Base-by-base conservation (phyloP, 352 stramenopile genomes). In the Phytophthora lateralis region DNA sequence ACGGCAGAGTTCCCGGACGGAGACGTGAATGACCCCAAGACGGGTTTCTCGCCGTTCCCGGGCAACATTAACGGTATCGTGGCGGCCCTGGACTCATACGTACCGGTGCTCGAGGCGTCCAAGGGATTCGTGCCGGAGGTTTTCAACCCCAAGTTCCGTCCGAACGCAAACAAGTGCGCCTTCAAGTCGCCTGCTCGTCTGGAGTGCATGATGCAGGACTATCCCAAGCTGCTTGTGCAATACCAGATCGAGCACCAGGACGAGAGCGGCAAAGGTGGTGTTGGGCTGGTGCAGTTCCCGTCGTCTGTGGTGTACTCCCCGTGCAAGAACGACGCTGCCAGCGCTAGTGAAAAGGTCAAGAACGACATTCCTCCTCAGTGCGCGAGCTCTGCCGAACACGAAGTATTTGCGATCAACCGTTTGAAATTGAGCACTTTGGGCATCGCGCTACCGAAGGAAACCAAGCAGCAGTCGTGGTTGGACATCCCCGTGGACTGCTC, bases 171-270 rank as follows among this genome's bases (percentile, higher is more conserved):
- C 42, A 72, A 65, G 42, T 60, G 57, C n/a, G 62, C 68, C 2
- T 90, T 90, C 67, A 89, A 85, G 51, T 80, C 76, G 0, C 82
- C 82, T 3, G 81, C 82, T 6, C 78, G 82, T 32, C 71, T 90
- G 12, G 82, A 91, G 47, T 90, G 82, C 58, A 91, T 91, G 82
- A 88, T 91, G 80, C 82, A 91, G 49, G 82, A 91, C 52, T 88
- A 82, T 37, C 82, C 82, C 6, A 88, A 89, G 66, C 58, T 90
- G 34, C 42, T 91, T 12, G 51, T 84, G n/a, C 34, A 74, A 24
- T 70, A 65, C 32, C 56, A 76, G 24, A 70, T 55, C 9, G 20
- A 54, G 24, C 52, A 66, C 27, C 27, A 72, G 4, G 21, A 66
- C 32, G 49, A 48, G 29, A 58, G 60, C 12, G 37, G 35, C 52